phyloP scores from a whole-genome alignment of 2,329 filamentous ascomycete species.

The Phoma sp. region DNA sequence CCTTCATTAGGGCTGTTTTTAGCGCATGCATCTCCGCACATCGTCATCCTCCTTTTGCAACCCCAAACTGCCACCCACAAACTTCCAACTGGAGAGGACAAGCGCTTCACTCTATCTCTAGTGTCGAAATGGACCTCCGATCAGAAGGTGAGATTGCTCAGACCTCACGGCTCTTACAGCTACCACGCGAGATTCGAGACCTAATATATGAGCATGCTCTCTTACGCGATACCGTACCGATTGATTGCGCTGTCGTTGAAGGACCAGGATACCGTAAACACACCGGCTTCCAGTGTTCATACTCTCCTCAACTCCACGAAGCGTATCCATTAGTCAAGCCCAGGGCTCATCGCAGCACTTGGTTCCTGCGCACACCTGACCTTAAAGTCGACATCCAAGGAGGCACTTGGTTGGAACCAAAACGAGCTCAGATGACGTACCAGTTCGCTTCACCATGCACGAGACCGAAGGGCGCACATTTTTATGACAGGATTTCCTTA shows the following conservation, averaged over 20 bases:
- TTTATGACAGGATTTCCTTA: slow-evolving; percentile 8
- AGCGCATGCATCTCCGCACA: background rate
- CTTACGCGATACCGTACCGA: slow-evolving; percentile 21
- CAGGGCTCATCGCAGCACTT: slow-evolving; percentile 20
- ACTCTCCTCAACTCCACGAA: slow-evolving; percentile 10
- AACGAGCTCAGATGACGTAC: slow-evolving; percentile 29
- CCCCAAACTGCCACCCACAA: background rate
- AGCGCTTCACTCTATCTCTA: background rate
- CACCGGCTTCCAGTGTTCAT: slow-evolving; percentile 7
- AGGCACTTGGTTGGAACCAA: slow-evolving; percentile 17
- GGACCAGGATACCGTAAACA: slow-evolving; percentile 5
- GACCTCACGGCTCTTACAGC: background rate
- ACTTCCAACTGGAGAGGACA: background rate
- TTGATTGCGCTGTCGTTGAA: slow-evolving; percentile 20
- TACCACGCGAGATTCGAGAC: slow-evolving; percentile 32
- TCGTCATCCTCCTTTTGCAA: slow-evolving; percentile 4
- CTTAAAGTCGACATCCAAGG: slow-evolving; percentile 18
- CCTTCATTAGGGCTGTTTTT: background rate
- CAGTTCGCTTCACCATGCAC: slow-evolving; percentile 14
- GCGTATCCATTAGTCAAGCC: slow-evolving; percentile 15
- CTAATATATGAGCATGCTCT: slow-evolving; percentile 29
- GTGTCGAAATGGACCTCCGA: background rate
- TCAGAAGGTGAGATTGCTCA: background rate
- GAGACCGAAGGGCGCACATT: background rate
- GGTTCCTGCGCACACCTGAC: slow-evolving; percentile 27